Conservation (phyloP, 306 rosid genomes). For the Geum urbanum region DNA sequence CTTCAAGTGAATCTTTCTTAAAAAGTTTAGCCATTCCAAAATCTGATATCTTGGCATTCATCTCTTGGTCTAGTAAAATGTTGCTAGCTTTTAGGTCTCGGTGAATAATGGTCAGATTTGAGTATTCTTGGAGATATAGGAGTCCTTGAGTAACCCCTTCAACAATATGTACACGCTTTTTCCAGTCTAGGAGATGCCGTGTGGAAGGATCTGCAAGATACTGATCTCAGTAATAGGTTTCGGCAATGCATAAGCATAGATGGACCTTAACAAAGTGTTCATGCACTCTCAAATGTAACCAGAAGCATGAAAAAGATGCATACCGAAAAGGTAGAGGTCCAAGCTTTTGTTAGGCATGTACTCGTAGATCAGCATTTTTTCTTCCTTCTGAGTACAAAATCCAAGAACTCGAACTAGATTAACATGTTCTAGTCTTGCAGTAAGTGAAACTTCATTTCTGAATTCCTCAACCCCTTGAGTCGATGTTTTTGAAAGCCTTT, state of each 20-base stretch:
- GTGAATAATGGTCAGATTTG: conserved; percentile 28
- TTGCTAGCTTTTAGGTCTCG: conserved; percentile 37
- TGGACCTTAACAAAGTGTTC: background rate
- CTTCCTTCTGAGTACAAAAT: conserved; percentile 30
- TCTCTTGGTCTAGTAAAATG: conserved; percentile 20
- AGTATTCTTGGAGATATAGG: conserved; percentile 39
- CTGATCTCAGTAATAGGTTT: too few species aligned
- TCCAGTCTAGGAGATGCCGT: conserved; percentile 22
- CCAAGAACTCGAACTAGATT: conserved; percentile 44
- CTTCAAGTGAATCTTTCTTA: conserved; percentile 22
- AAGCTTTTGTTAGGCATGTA: too few species aligned
- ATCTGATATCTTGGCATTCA: conserved; percentile 39
- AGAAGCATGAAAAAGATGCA: background rate
- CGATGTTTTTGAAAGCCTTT: conserved; percentile 40
- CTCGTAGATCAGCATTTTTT: conserved; percentile 22
- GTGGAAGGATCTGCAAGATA: conserved; percentile 18
- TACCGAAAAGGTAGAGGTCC: conserved; percentile 33
- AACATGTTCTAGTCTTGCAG: conserved; percentile 45
- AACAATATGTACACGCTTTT: conserved; percentile 21
- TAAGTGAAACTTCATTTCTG: conserved; percentile 41
- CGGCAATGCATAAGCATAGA: too few species aligned
- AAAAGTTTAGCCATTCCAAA: conserved; percentile 38
- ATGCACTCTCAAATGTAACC: too few species aligned
- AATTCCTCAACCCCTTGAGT: conserved; percentile 48
- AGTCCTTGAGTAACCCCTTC: conserved; percentile 40